Evolutionary conservation across 352 stramenopile species (phyloP).

Genomic region (Thalassiosira mediterranea): DNA sequence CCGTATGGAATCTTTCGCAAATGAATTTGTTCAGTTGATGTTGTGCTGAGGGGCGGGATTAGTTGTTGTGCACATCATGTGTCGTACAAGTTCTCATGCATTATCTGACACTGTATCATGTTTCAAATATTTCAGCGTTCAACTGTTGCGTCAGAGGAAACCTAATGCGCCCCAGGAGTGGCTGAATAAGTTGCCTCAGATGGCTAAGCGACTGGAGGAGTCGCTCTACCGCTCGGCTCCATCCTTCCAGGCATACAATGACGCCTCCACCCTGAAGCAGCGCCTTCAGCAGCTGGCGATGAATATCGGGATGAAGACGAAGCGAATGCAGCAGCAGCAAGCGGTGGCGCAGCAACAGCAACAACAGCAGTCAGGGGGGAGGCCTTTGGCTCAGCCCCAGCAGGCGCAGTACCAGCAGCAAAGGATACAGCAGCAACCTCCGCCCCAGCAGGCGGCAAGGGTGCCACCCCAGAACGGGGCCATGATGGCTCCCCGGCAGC

Average conservation of each 20-base stretch:
- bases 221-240: constrained; percentile 91
- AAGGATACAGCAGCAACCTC: constrained; percentile 26
- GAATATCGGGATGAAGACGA: constrained; percentile 86
- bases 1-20: too few relatives aligned
- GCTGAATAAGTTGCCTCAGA: constrained; percentile 96
- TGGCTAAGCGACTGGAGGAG: constrained; percentile 96
- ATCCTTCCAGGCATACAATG: constrained; percentile 93
- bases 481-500: too few relatives aligned
- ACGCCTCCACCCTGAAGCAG: constrained; percentile 93
- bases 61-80: too few relatives aligned
- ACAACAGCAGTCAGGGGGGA: constrained; percentile 16
- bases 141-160: constrained; percentile 93
- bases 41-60: not conserved
- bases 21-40: too few relatives aligned
- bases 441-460: constrained; percentile 49
- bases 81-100: too few relatives aligned
- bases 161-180: constrained; percentile 95
- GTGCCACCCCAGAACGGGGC: too few relatives aligned
- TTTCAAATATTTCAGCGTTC: constrained; percentile 90
- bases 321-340: constrained; percentile 66
- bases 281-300: constrained; percentile 94
- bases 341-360: constrained; percentile 26
- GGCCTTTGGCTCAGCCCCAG: constrained; percentile 28
- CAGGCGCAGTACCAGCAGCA: constrained; percentile 55
- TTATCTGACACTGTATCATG: too few relatives aligned